Evolutionary conservation across 768 basidiomycete genomes (phyloP), one percentile per base, ranked within the genome.

Genomic region (Rubroboletus pulcherrimus): DNA sequence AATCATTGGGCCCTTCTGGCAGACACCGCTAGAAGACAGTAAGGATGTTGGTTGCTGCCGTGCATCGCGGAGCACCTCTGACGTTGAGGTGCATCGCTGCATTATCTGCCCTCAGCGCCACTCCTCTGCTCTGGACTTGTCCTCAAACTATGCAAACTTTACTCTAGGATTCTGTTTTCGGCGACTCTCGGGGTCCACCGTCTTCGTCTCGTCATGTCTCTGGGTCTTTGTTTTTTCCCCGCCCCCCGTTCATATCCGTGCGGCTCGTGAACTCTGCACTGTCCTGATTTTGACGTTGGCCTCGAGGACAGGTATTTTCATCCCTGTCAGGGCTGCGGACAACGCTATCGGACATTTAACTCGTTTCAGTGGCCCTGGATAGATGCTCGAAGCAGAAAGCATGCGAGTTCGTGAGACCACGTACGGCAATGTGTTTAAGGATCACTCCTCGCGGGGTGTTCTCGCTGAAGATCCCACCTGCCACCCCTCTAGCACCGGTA

Each of bases 401-500:
- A 54, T 44, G 17, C 19, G 39, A 40, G 14, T 17, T 34, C 11
- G 31, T 19, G 41, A 37, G 9, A 38, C 35, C 19, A 29, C 21
- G 24, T 48, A 41, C 34, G 55, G 49, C 56, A 49, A 42, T 11
- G 19, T 47, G 48, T 29, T 43, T 11, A 47, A 30, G 37, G 30
- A 56, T 34, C 31, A 38, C 33, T 34, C 19, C 39, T 59, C 59
- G 55, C 57, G 54, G 62, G 50, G 47, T 48, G 38, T 38, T 59
- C 52, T 53, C 46, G 58, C 56, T 42, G 35, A 39, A 12, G 53
- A 12, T n/a, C 35, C 51, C 43, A 30, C 38, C 37, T 26, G 7
- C 21, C 45, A 39, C 46, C 53, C 24, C 24, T 48, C 45, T 38
- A 26, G 38, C 46, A 33, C 26, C 6, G 26, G 19, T 29, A 31